Conservation (phyloP, 2,329 filamentous ascomycete genomes). For the Colletotrichum kahawae region DNA sequence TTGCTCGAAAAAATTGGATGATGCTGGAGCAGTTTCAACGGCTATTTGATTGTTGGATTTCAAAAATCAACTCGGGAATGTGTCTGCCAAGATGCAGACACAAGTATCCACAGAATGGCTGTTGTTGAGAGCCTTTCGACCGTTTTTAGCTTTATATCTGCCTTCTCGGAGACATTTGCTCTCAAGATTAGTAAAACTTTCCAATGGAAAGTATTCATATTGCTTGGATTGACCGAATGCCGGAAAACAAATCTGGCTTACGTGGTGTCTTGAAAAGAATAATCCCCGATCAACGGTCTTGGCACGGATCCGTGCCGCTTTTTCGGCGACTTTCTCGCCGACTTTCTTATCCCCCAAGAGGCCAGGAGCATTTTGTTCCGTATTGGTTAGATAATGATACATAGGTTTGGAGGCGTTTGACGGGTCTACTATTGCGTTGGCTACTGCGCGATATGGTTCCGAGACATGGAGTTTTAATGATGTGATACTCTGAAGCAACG, state of each 20-base stretch:
- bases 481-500: accelerated
- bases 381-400: neutral
- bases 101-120: accelerated
- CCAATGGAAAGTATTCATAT: neutral
- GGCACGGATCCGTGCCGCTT: neutral
- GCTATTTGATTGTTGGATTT: neutral
- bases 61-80: neutral
- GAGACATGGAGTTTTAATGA: neutral
- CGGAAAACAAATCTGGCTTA: neutral
- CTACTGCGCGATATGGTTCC: neutral
- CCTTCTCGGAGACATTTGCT: neutral
- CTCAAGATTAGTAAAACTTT: neutral
- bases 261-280: neutral
- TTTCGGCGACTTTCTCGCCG: neutral
- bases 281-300: neutral
- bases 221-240: neutral
- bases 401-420: neutral
- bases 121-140: neutral
- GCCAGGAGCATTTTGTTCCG: neutral
- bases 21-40: neutral
- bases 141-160: neutral
- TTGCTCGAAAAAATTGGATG: neutral
- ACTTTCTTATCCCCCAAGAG: neutral
- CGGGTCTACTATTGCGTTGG: neutral
- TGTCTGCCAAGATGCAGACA: accelerated